Base-by-base conservation (phyloP, 352 stramenopile genomes). In the Discostella stelligera region DNA sequence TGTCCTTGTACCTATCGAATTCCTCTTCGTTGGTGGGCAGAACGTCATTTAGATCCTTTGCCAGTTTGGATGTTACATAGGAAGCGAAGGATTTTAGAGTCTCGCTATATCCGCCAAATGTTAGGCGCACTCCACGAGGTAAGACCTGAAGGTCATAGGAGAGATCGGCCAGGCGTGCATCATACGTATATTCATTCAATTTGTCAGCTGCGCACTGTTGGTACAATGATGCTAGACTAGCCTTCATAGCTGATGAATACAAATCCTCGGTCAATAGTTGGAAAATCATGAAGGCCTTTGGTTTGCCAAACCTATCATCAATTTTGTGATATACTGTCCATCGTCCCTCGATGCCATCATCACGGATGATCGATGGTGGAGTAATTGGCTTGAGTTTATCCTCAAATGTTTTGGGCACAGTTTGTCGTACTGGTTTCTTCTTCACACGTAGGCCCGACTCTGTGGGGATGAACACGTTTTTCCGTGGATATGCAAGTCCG, bases 51-150 rank as follows among this genome's bases (percentile, higher is more conserved):
- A 91, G 62, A 59, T 91, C 73, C n/a, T 54, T 74, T 14, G 78
- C 66, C 21, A 90, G 67, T 65, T 91, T 90, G 56, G 75, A 77
- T n/a, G 84, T 83, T 18, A 92, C 76, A 62, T 90, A 90, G 1
- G 73, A 66, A 27, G 84, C 83, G 67, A 93, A 91, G 0, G 82
- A 58, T 72, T 84, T 39, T 5, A 93, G 71, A 66, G 91, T 91
- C 13, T 91, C 85, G 48, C 90, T 90, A 72, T 91, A 93, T 27
- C 88, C 88, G 13, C 88, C 88, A 79, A 93, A 91, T 18, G 88
- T 91, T 0, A 93, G 44, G 3, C 85, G 65, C 10, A 89, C 75
- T 25, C 88, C 88, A 66, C 85, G 65, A 14, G 85, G 82, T 0
- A 91, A 49, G 10, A 93, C 80, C 37, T 88, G 76, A 27, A 90